Base-by-base conservation (phyloP, 2,329 filamentous ascomycete genomes). In the Colletotrichum filicis region DNA sequence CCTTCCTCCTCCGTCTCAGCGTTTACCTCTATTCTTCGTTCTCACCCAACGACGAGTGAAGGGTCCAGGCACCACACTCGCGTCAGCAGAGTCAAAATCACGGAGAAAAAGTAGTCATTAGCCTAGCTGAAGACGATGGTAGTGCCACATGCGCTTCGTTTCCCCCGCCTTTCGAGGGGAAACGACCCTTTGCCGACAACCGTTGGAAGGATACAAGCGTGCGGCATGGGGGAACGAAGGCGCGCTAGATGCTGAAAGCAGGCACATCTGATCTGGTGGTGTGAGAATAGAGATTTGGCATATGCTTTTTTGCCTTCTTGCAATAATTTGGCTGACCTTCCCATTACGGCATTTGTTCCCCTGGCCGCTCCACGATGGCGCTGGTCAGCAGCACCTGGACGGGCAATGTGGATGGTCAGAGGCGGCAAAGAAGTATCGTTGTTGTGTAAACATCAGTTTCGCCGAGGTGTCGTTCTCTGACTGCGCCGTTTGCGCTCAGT, bases 231-330 rank as follows among this genome's bases (percentile, higher is more conserved):
- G 14, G n/a, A 3, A 49, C 22, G 19, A 49, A 49, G 42, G 66
- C 59, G 22, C 19, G 46, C 62, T 59, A 69, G 30, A 37, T 60
- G 32, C 70, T 26, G 66, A 69, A 64, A 69, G 24, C 59, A 64
- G 66, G 62, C 70, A 60, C 70, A 73, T 69, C 59, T 60, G 70
- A 73, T 64, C 49, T 56, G 61, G 52, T 65, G 62, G 62, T 65
- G 62, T 56, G 62, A 65, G 62, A 30, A 32, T 24, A n/a, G 5
- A 24, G 28, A 30, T 19, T 55, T 53, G 59, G 26, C 58, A 35
- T 60, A 37, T 26, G 58, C 59, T 64, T 59, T 53, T 59, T 59
- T n/a, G 53, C 65, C 37, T 52, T 72, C 16, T 16, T 19, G 4
- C 16, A 49, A 22, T 49, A 22, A n/a, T 49, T 49, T 49, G 42